Evolutionary conservation across 106 monocot genomes (phyloP), one percentile per base, ranked within the genome.

Genomic region (Dioscorea dumetorum): DNA sequence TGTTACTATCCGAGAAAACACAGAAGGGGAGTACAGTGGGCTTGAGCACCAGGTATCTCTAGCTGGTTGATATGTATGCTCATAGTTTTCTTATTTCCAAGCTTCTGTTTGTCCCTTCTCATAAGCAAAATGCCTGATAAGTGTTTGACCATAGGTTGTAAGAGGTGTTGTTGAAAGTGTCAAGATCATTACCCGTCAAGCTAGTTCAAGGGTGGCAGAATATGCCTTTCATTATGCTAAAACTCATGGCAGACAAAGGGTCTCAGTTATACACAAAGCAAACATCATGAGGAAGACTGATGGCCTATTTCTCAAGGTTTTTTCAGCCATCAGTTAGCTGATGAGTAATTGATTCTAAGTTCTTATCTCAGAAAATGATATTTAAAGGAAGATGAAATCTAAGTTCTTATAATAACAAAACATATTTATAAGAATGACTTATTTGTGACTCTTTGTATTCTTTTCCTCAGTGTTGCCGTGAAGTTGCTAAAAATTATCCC

Each of bases 201-300:
- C 95, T 41, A 92, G 95, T 77, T 60, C 89, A 28, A 84, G 95
- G 66, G 95, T 97, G 15, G 91, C 91, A 59, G 95, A 97, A 67
- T 97, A 97, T 80, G 95, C 95, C 61, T 92, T 95, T 76, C 86
- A 91, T 62, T 95, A 91, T 84, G 95, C 95, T 17, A 78, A 84
- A 72, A 31, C 88, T 17, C 77, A 97, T 74, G 88, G 91, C 20
- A 76, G 91, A 18, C 48, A 92, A 56, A 92, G 89, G 74, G 91
- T 97, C n/a, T 97, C 95, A 24, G 95, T 91, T 22, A 91, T 91
- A 59, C 95, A 97, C 69, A 97, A 97, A 79, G 95, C 95, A 63
- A 97, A 97, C 76, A 97, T 97, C 51, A 97, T 97, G 95, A 83
- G 89, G 69, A 97, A 89, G 66, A 89, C 91, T 13, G 95, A 97